Evolutionary conservation across 257 asterid species (phyloP), one percentile per base, ranked within the genome.

Genomic region (Striga asiatica): DNA sequence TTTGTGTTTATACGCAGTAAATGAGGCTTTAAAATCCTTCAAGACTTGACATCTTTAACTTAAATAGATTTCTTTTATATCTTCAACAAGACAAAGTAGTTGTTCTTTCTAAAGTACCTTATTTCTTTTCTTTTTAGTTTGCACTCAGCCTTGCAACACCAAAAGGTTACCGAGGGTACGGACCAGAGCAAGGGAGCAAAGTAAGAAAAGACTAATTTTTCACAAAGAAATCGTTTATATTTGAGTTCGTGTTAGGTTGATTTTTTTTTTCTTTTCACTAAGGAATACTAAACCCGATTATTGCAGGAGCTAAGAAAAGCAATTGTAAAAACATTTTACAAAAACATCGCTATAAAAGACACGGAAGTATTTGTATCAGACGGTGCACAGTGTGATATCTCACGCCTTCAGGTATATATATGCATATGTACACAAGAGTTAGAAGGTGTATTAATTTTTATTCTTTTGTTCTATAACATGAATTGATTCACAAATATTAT

Each of bases 381-480:
- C 48, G 97, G 95, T 52, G 85, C 97, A 47, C 97, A 88, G 27
- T 78, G 92, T 10, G 97, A 84, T 70, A 83, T 88, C 43, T 75
- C 89, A 29, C 94, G 95, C 66, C 72, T 88, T 28, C 95, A 88
- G 95, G 97, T 84, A 68, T 53, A 43, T n/a, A n/a, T n/a, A n/a
- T n/a, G n/a, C n/a, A n/a, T n/a, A n/a, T n/a, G n/a, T n/a, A n/a
- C n/a, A n/a, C n/a, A n/a, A n/a, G n/a, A n/a, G n/a, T n/a, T n/a
- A n/a, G n/a, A n/a, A n/a, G n/a, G n/a, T n/a, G n/a, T n/a, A n/a
- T n/a, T n/a, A n/a, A n/a, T 47, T 47, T 46, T 46, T 38, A 17
- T 13, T 19, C 6, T 20, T 16, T 19, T 48, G 10, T 22, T 23
- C 53, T 22, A n/a, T 2, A 38, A 14, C 16, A 8, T 41, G n/a